Conservation (phyloP, 1,284 basidiomycete species). For the Marasmius sp. region DNA sequence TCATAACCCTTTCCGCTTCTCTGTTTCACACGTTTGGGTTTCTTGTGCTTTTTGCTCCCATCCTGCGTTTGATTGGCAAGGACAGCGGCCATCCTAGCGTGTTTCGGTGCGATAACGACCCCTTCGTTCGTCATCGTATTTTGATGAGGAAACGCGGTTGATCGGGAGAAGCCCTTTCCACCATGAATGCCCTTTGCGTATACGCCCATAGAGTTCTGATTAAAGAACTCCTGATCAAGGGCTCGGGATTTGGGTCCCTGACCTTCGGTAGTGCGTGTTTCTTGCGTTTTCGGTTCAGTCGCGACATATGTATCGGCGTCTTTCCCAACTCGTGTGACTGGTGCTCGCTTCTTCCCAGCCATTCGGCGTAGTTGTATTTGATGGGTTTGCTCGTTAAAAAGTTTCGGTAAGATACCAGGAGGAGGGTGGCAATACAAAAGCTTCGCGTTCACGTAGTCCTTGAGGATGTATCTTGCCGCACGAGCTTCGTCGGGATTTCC, state of each 20-base stretch:
- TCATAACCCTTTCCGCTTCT: constrained; percentile 92
- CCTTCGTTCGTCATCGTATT: constrained; percentile 78
- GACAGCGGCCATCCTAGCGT: constrained; percentile 47
- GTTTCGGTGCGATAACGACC: constrained; percentile 49
- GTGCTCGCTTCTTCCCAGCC: constrained; percentile 80
- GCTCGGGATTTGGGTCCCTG: constrained; percentile 58
- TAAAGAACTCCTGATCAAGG: constrained; percentile 87
- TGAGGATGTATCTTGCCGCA: constrained; percentile 90
- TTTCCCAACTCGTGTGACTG: constrained; percentile 80
- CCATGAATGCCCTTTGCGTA: constrained; percentile 61
- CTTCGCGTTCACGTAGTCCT: constrained; percentile 97
- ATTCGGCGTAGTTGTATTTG: constrained; percentile 59
- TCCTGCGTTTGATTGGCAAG: constrained; percentile 45
- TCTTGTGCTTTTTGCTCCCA: constrained; percentile 86
- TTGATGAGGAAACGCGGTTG: constrained; percentile 78
- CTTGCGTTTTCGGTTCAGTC: constrained; percentile 23
- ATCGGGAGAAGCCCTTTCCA: constrained; percentile 60
- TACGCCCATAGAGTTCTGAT: constrained; percentile 49
- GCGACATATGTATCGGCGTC: constrained; percentile 80
- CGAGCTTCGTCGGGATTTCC: constrained; percentile 98
- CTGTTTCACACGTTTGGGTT: constrained; percentile 80
- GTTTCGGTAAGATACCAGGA: constrained; percentile 63
- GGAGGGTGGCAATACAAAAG: constrained; percentile 91
- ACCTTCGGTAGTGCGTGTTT: constrained; percentile 28
- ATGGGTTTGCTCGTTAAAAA: constrained; percentile 80